Evolutionary conservation across 495 filamentous ascomycete genomes (phyloP), one percentile per base, ranked within the genome.

Genomic region (Tuber magnatum): DNA sequence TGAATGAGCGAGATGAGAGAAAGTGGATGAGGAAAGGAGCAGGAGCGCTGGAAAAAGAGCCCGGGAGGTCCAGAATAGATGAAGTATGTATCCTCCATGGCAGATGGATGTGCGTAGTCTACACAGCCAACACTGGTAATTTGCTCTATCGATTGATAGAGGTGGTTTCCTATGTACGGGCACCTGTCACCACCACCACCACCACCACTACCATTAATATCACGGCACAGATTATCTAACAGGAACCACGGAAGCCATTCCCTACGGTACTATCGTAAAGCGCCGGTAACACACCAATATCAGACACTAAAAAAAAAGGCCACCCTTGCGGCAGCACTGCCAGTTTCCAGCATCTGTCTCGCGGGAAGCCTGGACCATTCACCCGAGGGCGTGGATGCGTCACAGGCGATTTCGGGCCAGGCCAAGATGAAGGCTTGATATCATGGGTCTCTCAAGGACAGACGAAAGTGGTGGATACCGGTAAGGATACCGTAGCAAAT

Each of bases 351-450:
- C 12, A 16, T 65, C 18, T 35, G 56, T 5, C 28, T 35, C 35
- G 28, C 14, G 32, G 51, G 51, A 32, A 18, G n/a, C 56, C 68
- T 41, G 61, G 65, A 43, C 69, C 42, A 71, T 73, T 65, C 70
- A 70, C 18, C 74, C 68, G 48, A n/a, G 32, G 39, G 51, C 71
- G 71, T 77, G 71, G 43, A 71, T 74, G 38, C 51, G 68, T 78
- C 40, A 51, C 70, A 76, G 40, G 69, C 39, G 35, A 71, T 74
- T 46, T n/a, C 40, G 68, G 48, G 14, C 75, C n/a, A 40, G 70
- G 56, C 43, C 75, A 77, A 78, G 68, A 61, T 12, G 56, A 65
- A 65, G 56, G 56, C 35, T 65, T 65, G 28, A 65, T 35, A 65
- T 65, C 56, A 65, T 65, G 56, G 14, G 28, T 28, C 28, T 61